Evolutionary conservation across 2,329 filamentous ascomycete species (phyloP).

Genomic region (Paraphoma sp.): DNA sequence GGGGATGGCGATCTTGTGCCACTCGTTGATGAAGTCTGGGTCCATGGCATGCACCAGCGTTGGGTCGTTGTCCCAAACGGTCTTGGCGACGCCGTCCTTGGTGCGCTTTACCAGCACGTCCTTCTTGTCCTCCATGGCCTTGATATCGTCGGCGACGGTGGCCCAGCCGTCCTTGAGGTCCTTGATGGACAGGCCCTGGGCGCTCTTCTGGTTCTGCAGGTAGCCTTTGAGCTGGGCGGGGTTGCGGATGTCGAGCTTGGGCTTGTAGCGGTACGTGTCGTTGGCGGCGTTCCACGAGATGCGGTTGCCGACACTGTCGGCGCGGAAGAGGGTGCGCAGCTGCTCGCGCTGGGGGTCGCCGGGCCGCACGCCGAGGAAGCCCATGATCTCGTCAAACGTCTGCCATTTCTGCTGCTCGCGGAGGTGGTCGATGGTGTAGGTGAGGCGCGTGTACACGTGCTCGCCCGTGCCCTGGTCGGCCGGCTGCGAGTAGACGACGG

Average conservation of each 20-base stretch:
- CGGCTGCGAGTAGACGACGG: slow-evolving; percentile 75
- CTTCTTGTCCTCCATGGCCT: slow-evolving; percentile 77
- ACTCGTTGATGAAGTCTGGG: slow-evolving; percentile 81
- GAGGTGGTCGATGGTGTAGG: slow-evolving; percentile 75
- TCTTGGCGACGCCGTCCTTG: slow-evolving; percentile 85
- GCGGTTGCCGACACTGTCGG: slow-evolving; percentile 64
- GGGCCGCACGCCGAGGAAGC: slow-evolving; percentile 76
- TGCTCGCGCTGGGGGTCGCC: slow-evolving; percentile 61
- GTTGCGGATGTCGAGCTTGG: slow-evolving; percentile 81
- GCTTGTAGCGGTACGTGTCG: slow-evolving; percentile 82
- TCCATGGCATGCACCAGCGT: slow-evolving; percentile 78
- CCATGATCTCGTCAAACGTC: slow-evolving; percentile 76
- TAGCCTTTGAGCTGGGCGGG: slow-evolving; percentile 79
- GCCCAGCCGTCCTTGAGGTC: slow-evolving; percentile 97
- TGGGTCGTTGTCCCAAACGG: slow-evolving; percentile 85
- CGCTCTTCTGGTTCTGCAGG: slow-evolving; percentile 81
- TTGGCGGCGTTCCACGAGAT: slow-evolving; percentile 63
- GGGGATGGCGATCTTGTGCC: slow-evolving; percentile 81
- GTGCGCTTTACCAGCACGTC: slow-evolving; percentile 85
- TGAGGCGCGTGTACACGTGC: slow-evolving; percentile 85
- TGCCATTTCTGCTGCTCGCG: slow-evolving; percentile 69
- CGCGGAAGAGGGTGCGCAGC: slow-evolving; percentile 71
- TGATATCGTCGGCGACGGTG: slow-evolving; percentile 79
- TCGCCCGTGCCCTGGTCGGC: slow-evolving; percentile 76
- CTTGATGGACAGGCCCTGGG: slow-evolving; percentile 81